Conservation (phyloP, 2,329 filamentous ascomycete genomes). For the Ploettnerulaceae sp. region DNA sequence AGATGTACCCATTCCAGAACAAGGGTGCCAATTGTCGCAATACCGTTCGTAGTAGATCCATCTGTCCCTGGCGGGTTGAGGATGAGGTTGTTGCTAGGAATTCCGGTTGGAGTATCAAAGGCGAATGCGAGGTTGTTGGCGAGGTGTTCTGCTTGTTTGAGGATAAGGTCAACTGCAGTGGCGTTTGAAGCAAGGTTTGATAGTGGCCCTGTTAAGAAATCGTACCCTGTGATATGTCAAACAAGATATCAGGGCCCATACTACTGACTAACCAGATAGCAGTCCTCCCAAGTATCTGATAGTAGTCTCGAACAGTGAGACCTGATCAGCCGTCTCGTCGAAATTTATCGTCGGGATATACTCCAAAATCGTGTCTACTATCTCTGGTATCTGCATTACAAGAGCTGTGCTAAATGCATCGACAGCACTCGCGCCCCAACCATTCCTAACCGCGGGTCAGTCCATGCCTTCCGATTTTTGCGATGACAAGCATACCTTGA, state of each 20-base stretch:
- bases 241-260: conserved; percentile 3
- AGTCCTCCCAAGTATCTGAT: conserved; percentile 83
- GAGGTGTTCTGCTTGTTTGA: conserved; percentile 63
- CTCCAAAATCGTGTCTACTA: conserved; percentile 66
- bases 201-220: conserved; percentile 66
- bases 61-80: conserved; percentile 50
- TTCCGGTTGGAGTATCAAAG: conserved; percentile 70
- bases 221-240: conserved; percentile 46
- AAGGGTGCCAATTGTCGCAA: conserved; percentile 73
- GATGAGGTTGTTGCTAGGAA: conserved; percentile 66
- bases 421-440: conserved; percentile 78
- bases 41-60: conserved; percentile 55
- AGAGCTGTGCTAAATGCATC: conserved; percentile 77
- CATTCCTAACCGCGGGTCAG: conserved; percentile 47
- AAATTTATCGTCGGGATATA: conserved; percentile 70
- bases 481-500: conserved; percentile 53
- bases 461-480: background rate
- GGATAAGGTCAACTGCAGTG: conserved; percentile 48
- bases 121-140: conserved; percentile 71
- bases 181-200: conserved; percentile 43
- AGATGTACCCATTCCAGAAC: conserved; percentile 81
- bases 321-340: conserved; percentile 48
- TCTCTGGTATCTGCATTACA: conserved; percentile 64
- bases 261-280: conserved; percentile 57
- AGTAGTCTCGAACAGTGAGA: conserved; percentile 85